Conservation (phyloP, 305 asterid genomes). For the Rubia peregrina region DNA sequence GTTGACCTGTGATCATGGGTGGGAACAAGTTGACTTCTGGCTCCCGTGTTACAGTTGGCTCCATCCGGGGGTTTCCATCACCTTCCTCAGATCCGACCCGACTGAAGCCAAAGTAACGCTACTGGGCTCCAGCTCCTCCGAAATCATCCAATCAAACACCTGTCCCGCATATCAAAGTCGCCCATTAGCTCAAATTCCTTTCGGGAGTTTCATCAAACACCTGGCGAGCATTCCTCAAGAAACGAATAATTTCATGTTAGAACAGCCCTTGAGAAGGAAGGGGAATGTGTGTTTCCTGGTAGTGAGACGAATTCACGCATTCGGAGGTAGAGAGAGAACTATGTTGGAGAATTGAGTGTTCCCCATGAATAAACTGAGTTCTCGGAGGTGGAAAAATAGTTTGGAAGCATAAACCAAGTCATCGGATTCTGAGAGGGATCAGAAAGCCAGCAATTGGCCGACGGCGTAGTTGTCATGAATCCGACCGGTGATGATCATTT, state of each 20-base stretch:
- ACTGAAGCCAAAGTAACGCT: conserved; percentile 40
- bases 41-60: conserved; percentile 34
- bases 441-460: conserved; percentile 67
- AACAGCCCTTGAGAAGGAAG: conserved; percentile 69
- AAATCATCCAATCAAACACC: conserved; percentile 47
- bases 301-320: conserved; percentile 40
- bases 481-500: conserved; percentile 56
- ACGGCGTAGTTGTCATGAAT: conserved; percentile 67
- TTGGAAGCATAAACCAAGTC: conserved; percentile 41
- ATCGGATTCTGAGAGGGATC: conserved; percentile 55
- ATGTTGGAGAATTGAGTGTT: conserved; percentile 50
- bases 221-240: conserved; percentile 37
- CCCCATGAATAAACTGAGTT: conserved; percentile 69
- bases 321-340: conserved; percentile 36
- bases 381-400: conserved; percentile 28
- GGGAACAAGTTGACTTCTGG: not conserved
- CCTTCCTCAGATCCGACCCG: conserved; percentile 42
- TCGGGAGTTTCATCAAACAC: conserved; percentile 57
- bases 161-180: conserved; percentile 67
- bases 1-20: not conserved
- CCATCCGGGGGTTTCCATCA: conserved; percentile 70
- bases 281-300: conserved; percentile 79
- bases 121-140: conserved; percentile 24
- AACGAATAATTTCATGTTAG: conserved; percentile 21
- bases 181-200: conserved; percentile 54